Percentiles rank a stretch among this genome's conserved stretches.
Conservation (phyloP, 768 basidiomycete species). For the Suillus paluster region DNA sequence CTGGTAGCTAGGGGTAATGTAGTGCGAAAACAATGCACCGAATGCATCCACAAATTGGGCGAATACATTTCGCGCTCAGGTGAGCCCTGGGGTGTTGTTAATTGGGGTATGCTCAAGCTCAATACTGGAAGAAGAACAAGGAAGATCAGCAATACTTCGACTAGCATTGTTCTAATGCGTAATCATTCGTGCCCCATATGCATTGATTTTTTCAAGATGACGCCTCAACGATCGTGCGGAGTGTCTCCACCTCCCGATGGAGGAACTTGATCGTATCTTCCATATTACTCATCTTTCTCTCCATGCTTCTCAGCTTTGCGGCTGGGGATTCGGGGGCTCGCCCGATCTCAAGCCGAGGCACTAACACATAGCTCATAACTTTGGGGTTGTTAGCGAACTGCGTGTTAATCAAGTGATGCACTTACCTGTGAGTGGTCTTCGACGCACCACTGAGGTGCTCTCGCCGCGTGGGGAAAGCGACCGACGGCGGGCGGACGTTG, state of each 20-base stretch:
- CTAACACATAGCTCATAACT: constrained; percentile 5
- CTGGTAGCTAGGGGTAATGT: no score
- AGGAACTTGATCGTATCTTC: not conserved
- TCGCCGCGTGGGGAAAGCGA: not conserved
- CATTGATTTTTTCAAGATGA: not conserved
- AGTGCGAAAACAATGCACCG: no score
- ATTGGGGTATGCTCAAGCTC: not conserved
- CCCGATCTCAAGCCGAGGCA: not conserved
- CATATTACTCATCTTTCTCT: not conserved
- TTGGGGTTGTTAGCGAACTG: not conserved
- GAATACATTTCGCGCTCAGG: not conserved
- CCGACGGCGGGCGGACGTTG: not conserved
- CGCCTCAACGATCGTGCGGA: not conserved
- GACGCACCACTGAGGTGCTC: not conserved
- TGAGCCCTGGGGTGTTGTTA: not conserved
- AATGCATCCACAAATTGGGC: not conserved
- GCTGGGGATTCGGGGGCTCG: not conserved
- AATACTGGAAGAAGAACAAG: not conserved
- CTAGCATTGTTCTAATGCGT: not conserved
- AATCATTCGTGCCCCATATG: not conserved
- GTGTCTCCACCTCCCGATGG: not conserved
- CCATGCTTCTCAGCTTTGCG: not conserved
- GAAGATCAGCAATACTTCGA: not conserved
- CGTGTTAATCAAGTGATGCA: not conserved
- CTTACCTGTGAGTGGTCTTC: not conserved